Evolutionary conservation across 2,329 filamentous ascomycete genomes (phyloP).

Genomic region (Claviceps fusiformis): DNA sequence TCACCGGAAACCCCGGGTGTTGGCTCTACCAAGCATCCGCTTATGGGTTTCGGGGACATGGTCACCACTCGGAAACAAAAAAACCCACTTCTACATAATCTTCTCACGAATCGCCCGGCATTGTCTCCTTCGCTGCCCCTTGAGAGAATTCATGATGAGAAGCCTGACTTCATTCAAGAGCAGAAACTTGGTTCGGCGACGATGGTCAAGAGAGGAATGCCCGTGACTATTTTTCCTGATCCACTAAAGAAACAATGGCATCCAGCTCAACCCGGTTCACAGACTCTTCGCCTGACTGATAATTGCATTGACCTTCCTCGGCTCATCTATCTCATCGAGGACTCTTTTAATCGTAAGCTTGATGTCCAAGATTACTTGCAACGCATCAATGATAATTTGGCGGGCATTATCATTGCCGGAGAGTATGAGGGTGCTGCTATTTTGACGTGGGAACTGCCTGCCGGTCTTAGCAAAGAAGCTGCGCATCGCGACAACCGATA

Average conservation of each 20-base stretch:
- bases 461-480: slow-evolving; percentile 39
- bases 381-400: slow-evolving; percentile 68
- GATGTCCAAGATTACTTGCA: slow-evolving; percentile 71
- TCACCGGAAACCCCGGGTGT: neutral
- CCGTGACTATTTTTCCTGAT: slow-evolving; percentile 69
- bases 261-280: slow-evolving; percentile 44
- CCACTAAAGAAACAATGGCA: slow-evolving; percentile 57
- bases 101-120: slow-evolving; percentile 87
- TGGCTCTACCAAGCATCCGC: slow-evolving; percentile 33
- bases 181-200: slow-evolving; percentile 44
- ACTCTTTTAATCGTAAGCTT: slow-evolving; percentile 78
- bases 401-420: slow-evolving; percentile 86
- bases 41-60: slow-evolving; percentile 33
- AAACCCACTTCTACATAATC: slow-evolving; percentile 89
- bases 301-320: slow-evolving; percentile 70
- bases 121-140: slow-evolving; percentile 82
- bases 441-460: slow-evolving; percentile 81
- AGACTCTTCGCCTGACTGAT: slow-evolving; percentile 60
- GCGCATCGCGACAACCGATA: slow-evolving; percentile 45
- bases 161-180: slow-evolving; percentile 18
- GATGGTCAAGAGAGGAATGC: slow-evolving; percentile 82
- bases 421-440: slow-evolving; percentile 95
- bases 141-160: slow-evolving; percentile 38
- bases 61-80: slow-evolving; percentile 41
- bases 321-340: slow-evolving; percentile 77